Conservation (phyloP, 2,329 filamentous ascomycete genomes). For the Aspergillus fischeri region DNA sequence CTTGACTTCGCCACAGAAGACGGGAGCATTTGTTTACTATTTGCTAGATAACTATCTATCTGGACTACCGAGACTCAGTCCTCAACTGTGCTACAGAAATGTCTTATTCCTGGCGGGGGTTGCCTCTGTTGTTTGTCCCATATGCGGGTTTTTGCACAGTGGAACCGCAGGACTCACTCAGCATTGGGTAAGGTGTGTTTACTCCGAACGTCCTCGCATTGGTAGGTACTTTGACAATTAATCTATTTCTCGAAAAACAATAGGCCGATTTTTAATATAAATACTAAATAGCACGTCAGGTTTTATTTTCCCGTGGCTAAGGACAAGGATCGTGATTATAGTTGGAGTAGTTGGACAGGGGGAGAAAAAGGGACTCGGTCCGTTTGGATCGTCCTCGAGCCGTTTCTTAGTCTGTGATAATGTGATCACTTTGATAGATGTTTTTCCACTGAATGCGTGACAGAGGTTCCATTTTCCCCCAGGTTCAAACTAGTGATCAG, state of each 20-base stretch:
- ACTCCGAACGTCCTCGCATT: background rate
- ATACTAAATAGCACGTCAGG: background rate
- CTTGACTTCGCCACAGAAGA: background rate
- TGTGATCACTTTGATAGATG: background rate
- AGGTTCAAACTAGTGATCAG: no score
- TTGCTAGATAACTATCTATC: background rate
- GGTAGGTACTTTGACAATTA: background rate
- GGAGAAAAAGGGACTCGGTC: background rate
- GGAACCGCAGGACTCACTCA: background rate
- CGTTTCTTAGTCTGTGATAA: background rate
- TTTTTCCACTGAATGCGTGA: background rate
- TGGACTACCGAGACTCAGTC: no score
- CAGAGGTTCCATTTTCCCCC: no score
- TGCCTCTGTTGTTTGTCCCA: background rate
- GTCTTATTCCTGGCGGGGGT: background rate
- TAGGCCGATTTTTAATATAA: background rate
- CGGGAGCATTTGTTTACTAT: background rate
- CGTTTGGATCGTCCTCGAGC: background rate
- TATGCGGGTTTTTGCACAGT: background rate
- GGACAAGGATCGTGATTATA: background rate
- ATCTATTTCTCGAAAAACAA: background rate
- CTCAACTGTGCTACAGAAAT: background rate
- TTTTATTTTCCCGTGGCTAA: background rate
- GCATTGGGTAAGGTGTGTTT: background rate
- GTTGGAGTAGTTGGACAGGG: background rate